Evolutionary conservation across 352 stramenopile genomes (phyloP).

Genomic region (Plasmopara viticola): DNA sequence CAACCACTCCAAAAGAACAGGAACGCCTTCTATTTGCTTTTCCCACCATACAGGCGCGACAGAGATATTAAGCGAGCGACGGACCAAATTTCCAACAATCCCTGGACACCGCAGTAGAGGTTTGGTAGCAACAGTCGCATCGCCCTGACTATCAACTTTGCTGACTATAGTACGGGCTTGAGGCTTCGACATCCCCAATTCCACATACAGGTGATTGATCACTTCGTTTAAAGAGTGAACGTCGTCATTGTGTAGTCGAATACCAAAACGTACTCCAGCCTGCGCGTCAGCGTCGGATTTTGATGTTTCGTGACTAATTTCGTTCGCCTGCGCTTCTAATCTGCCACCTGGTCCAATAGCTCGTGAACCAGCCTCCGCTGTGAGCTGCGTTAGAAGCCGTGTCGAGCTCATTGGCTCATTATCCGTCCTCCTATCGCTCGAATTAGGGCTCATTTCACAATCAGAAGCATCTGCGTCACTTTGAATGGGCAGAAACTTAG

Average conservation of each 20-base stretch:
- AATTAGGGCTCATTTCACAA: not conserved
- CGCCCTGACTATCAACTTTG: slow-evolving; percentile 55
- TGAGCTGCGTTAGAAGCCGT: slow-evolving; percentile 18
- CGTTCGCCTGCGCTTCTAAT: slow-evolving; percentile 15
- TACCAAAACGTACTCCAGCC: slow-evolving; percentile 29
- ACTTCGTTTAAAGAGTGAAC: slow-evolving; percentile 72
- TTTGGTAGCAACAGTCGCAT: slow-evolving; percentile 37
- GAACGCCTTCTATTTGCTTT: slow-evolving; percentile 46
- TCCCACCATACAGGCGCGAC: slow-evolving; percentile 66
- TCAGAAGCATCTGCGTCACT: slow-evolving; percentile 15
- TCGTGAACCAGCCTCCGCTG: slow-evolving; percentile 12
- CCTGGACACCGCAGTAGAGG: slow-evolving; percentile 42
- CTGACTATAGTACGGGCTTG: slow-evolving; percentile 42
- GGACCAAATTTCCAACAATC: slow-evolving; percentile 44
- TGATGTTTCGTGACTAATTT: slow-evolving; percentile 16
- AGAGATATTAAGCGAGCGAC: slow-evolving; percentile 65
- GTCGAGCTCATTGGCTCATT: slow-evolving; percentile 8
- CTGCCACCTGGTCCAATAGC: slow-evolving; percentile 22
- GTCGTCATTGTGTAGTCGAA: slow-evolving; percentile 84
- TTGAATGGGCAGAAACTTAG: slow-evolving; percentile 37
- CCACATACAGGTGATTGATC: slow-evolving; percentile 52
- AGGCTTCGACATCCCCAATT: slow-evolving; percentile 49
- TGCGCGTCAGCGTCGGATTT: slow-evolving; percentile 2
- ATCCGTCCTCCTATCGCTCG: slow-evolving; percentile 4
- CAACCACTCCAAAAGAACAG: slow-evolving; percentile 65